Evolutionary conservation across 2,329 filamentous ascomycete genomes (phyloP).

Genomic region (Fonsecaea multimorphosa): DNA sequence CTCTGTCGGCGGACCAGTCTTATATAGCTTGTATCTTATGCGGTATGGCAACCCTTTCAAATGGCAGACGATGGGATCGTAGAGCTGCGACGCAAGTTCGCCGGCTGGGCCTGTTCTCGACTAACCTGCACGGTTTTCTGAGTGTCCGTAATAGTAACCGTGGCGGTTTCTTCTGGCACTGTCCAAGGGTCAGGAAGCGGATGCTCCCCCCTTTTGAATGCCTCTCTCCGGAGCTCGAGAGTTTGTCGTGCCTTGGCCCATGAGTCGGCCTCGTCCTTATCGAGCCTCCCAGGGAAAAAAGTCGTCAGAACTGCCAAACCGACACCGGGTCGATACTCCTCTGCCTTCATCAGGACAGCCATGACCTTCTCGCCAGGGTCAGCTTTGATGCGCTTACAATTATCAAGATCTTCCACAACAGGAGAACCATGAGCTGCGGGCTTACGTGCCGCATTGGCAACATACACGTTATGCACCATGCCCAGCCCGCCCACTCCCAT

Average conservation of each 20-base stretch:
- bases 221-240: not conserved
- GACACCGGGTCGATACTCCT: conserved; percentile 43
- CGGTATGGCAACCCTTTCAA: not conserved
- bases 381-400: not conserved
- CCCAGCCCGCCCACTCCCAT: conserved; percentile 48
- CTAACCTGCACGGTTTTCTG: not conserved
- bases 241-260: conserved; percentile 17
- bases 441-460: conserved; percentile 42
- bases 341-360: conserved; percentile 43
- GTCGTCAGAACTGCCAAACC: conserved; percentile 43
- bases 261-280: conserved; percentile 19
- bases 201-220: not conserved
- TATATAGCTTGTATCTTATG: not conserved
- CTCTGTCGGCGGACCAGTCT: not conserved
- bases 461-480: conserved; percentile 48
- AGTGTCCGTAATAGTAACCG: not conserved
- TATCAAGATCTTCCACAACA: conserved; percentile 30
- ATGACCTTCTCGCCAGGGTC: conserved; percentile 44
- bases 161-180: not conserved
- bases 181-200: not conserved
- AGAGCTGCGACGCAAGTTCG: not conserved
- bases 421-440: conserved; percentile 45
- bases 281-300: conserved; percentile 42
- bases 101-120: not conserved
- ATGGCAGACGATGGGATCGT: not conserved